phyloP scores from a whole-genome alignment of 1,139 yeast species.

The Protomyces macrosporus region DNA sequence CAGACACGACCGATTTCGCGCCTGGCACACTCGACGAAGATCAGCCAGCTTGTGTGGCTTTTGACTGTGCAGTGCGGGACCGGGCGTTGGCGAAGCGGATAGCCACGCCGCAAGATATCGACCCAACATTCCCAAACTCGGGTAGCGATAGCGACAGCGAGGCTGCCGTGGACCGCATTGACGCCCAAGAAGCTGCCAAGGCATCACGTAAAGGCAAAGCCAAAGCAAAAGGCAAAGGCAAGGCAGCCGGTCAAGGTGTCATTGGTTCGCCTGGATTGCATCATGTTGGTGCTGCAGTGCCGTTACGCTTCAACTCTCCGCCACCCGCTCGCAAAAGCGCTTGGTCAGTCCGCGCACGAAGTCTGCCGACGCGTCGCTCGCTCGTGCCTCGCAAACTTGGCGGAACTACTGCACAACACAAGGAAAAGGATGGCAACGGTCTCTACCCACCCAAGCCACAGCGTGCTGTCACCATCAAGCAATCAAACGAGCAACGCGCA shows the following conservation, averaged over 20 bases:
- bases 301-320: not conserved
- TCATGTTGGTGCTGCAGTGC: not conserved
- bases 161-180: not conserved
- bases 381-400: not conserved
- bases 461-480: conserved; percentile 25
- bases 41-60: conserved; percentile 27
- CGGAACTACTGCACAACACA: not conserved
- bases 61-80: conserved; percentile 21
- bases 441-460: conserved; percentile 19
- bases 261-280: not conserved
- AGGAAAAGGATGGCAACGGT: not conserved
- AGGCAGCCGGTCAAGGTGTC: not conserved
- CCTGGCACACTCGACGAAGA: conserved; percentile 28
- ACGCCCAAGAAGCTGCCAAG: not conserved
- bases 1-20: conserved; percentile 27
- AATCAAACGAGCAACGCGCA: conserved; percentile 22
- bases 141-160: conserved; percentile 18
- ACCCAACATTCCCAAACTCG: conserved; percentile 27
- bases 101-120: conserved; percentile 27
- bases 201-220: too few relatives aligned
- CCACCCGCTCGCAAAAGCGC: not conserved
- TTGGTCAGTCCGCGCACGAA: not conserved
- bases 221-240: not conserved
- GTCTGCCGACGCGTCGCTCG: not conserved
- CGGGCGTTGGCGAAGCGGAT: conserved; percentile 10